phyloP scores from a whole-genome alignment of 148 eudicot species.

The Tetragonia tetragonoides region DNA sequence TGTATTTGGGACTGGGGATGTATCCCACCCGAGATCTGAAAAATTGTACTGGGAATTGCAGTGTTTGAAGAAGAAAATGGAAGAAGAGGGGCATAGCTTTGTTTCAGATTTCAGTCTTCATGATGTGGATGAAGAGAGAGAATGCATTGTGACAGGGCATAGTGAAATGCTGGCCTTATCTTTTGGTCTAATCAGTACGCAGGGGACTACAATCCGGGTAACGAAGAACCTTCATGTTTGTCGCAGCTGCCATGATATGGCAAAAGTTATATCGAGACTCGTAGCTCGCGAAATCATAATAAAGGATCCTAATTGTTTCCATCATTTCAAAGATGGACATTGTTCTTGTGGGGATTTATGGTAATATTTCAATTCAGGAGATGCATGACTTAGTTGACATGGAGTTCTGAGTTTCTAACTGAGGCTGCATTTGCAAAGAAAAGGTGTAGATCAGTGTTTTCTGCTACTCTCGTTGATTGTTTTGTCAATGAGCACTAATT shows the following conservation, averaged over 20 bases:
- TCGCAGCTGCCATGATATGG: slow-evolving; percentile 47
- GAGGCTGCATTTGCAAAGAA: neutral
- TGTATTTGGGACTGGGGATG: slow-evolving; percentile 68
- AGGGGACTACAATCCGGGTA: slow-evolving; percentile 40
- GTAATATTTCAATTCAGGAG: slow-evolving; percentile 8
- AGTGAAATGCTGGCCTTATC: slow-evolving; percentile 67
- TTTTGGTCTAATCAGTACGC: slow-evolving; percentile 56
- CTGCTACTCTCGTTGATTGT: neutral
- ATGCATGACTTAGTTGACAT: neutral
- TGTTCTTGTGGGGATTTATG: slow-evolving; percentile 61
- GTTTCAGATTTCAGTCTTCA: slow-evolving; percentile 50
- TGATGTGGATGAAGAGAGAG: slow-evolving; percentile 61
- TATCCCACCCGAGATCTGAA: slow-evolving; percentile 63
- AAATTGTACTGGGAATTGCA: slow-evolving; percentile 47
- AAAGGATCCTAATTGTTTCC: slow-evolving; percentile 60
- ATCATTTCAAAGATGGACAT: slow-evolving; percentile 60
- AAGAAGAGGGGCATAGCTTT: slow-evolving; percentile 30
- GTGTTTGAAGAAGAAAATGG: slow-evolving; percentile 39
- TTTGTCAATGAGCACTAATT: neutral
- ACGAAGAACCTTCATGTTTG: slow-evolving; percentile 63
- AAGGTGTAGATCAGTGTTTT: neutral
- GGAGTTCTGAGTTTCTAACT: neutral
- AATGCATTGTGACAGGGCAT: slow-evolving; percentile 46
- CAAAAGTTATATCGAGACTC: slow-evolving; percentile 40
- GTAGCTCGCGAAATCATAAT: slow-evolving; percentile 47